Evolutionary conservation across 2,329 filamentous ascomycete genomes (phyloP), one percentile per base, ranked within the genome.

Genomic region (Phoma herbarum): DNA sequence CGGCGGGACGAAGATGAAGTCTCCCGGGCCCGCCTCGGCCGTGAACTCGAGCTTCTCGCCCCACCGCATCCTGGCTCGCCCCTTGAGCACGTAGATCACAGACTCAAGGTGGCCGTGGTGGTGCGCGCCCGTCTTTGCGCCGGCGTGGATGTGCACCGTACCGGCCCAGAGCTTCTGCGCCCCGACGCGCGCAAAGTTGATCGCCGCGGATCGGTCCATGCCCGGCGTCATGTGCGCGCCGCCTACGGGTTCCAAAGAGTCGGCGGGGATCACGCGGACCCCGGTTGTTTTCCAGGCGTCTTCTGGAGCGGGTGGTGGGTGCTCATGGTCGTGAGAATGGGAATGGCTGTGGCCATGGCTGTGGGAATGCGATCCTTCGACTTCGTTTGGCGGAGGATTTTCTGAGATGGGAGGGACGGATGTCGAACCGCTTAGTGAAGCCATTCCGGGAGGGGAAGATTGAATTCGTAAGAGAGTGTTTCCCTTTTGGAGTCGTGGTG

Each of bases 1-100:
- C 2, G 57, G 57, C 14, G 57, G 57, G n/a, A 60, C 57, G 18
- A 60, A 60, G 46, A 60, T 60, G 52, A 60, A 60, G 23, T 60
- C 57, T 0, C 57, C 57, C 4, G 57, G 57, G 3, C 57, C 57
- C 0, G 57, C 57, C 16, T 60, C 57, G 3, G 57, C 57, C 4
- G 57, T 60, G 14, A 55, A 60, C 43, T 60, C 47, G 6, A 60
- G 45, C 23, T 35, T 28, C 42, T 60, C 57, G 35, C 57, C 57
- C 57, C 57, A 60, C 33, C 57, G 57, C 57, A 60, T 60, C 18
- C 57, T 47, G 22, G 57, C 57, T 22, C 57, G 52, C 1, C 57
- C 57, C 16, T 56, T 60, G 4, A 60, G 29, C 12, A 60, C 57
- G 52, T 52, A 60, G 33, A 60, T 60, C 8, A 60, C 57, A 1